These are phyloP conservation scores for Epichloe hybrida DNA, from an alignment of 2,329 filamentous ascomycete genomes.

Conservation along the genomic window DNA sequence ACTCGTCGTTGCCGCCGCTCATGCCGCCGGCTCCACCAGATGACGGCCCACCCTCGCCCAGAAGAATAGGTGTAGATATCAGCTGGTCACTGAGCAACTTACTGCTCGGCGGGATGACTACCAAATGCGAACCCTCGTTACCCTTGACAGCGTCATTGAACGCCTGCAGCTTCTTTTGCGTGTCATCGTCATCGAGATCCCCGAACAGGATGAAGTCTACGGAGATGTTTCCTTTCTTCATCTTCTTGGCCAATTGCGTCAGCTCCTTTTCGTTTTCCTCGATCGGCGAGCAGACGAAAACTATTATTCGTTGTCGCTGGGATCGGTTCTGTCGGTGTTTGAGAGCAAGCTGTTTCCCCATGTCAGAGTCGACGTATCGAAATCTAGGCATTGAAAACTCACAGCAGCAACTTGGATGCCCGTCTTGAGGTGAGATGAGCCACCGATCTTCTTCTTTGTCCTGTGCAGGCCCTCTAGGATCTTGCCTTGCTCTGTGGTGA, in stretches of 20 bases:
- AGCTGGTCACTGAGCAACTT: constrained; percentile 89
- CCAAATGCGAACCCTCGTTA: constrained; percentile 80
- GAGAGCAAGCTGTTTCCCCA: constrained; percentile 62
- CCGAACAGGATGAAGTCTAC: constrained; percentile 95
- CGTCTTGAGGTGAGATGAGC: constrained; percentile 75
- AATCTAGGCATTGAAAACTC: constrained; percentile 23
- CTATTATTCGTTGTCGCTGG: constrained; percentile 90
- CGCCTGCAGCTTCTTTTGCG: constrained; percentile 78
- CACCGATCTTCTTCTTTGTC: constrained; percentile 82
- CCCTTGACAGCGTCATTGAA: constrained; percentile 92
- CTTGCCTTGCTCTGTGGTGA: constrained; percentile 93
- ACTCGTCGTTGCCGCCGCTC: constrained; percentile 50
- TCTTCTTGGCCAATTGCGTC: constrained; percentile 83
- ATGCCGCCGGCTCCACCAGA: constrained; percentile 36
- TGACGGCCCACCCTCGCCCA: constrained; percentile 55
- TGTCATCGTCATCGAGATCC: constrained; percentile 78
- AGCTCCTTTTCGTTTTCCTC: constrained; percentile 81
- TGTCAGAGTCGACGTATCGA: background rate
- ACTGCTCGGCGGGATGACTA: constrained; percentile 78
- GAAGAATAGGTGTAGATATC: constrained; percentile 76
- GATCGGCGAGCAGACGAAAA: constrained; percentile 89
- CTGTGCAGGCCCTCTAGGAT: constrained; percentile 84
- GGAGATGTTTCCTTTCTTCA: constrained; percentile 94
- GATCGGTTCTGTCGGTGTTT: constrained; percentile 98
- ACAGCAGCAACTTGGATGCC: constrained; percentile 92